Conservation (phyloP, 2,329 filamentous ascomycete genomes). For the Cytospora mali region DNA sequence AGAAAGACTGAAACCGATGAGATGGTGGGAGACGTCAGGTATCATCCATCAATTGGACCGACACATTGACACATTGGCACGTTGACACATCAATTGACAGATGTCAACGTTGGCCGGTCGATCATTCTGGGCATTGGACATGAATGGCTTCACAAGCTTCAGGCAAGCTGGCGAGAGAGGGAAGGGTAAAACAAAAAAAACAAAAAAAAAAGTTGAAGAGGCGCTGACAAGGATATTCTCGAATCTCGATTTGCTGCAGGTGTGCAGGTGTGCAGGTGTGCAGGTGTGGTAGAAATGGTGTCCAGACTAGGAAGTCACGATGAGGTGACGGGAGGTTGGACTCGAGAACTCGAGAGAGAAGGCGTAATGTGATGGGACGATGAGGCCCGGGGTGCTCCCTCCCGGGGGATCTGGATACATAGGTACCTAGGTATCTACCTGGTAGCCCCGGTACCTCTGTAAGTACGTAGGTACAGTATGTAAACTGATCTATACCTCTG, state of each 20-base stretch:
- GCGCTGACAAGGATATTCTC: neutral
- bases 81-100: slow-evolving; percentile 1
- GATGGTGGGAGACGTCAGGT: neutral
- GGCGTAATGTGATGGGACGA: neutral
- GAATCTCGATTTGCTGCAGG: slow-evolving; percentile 15
- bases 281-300: slow-evolving; percentile 21
- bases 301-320: slow-evolving; percentile 4
- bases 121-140: neutral
- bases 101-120: neutral
- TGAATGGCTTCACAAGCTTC: no score
- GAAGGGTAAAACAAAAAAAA: neutral
- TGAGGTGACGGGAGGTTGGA: neutral
- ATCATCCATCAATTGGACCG: neutral
- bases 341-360: neutral
- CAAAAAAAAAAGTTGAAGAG: neutral
- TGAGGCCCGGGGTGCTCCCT: neutral
- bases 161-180: neutral
- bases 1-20: neutral
- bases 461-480: no score
- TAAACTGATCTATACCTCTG: neutral
- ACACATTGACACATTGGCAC: neutral
- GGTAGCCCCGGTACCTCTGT: no score
- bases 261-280: slow-evolving; percentile 15
- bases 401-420: no score
- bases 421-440: neutral